Evolutionary conservation across 768 basidiomycete genomes (phyloP).

Genomic region (Leccinum ochraceum): DNA sequence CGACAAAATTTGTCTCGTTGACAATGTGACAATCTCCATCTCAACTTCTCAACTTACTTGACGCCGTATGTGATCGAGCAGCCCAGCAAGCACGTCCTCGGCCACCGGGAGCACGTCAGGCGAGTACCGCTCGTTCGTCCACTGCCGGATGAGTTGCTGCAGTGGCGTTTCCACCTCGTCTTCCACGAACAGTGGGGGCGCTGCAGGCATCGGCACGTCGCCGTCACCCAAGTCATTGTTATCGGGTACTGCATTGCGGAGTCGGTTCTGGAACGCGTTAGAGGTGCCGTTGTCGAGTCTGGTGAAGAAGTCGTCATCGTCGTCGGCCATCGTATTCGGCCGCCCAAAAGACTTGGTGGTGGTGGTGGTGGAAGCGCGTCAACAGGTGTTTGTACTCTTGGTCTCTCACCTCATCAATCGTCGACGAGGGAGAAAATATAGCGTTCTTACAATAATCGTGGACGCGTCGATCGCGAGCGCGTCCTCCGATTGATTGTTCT

Average conservation of each 20-base stretch:
- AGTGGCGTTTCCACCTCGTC: constrained; percentile 57
- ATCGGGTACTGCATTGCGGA: constrained; percentile 35
- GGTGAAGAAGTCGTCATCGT: constrained; percentile 32
- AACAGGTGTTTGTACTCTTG: neutral
- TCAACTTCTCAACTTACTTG: constrained; percentile 56
- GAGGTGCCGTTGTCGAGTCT: constrained; percentile 20
- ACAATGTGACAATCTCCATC: too few species aligned
- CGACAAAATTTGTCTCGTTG: too few species aligned
- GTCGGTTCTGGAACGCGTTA: constrained; percentile 36
- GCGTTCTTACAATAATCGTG: neutral
- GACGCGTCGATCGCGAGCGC: neutral
- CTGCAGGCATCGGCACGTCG: constrained; percentile 31
- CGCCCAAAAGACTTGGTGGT: too few species aligned
- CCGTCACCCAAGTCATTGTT: constrained; percentile 23
- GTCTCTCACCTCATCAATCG: neutral
- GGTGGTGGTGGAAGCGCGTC: neutral
- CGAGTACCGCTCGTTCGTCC: constrained; percentile 84
- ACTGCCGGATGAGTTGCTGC: constrained; percentile 72
- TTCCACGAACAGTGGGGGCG: constrained; percentile 31
- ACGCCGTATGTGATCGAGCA: constrained; percentile 77
- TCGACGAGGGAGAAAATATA: neutral
- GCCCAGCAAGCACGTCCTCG: constrained; percentile 59
- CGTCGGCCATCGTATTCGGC: neutral
- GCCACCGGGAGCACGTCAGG: constrained; percentile 79
- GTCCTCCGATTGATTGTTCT: neutral